Evolutionary conservation across 169 alveolate species (phyloP).

Genomic region (Eimeria acervulina): DNA sequence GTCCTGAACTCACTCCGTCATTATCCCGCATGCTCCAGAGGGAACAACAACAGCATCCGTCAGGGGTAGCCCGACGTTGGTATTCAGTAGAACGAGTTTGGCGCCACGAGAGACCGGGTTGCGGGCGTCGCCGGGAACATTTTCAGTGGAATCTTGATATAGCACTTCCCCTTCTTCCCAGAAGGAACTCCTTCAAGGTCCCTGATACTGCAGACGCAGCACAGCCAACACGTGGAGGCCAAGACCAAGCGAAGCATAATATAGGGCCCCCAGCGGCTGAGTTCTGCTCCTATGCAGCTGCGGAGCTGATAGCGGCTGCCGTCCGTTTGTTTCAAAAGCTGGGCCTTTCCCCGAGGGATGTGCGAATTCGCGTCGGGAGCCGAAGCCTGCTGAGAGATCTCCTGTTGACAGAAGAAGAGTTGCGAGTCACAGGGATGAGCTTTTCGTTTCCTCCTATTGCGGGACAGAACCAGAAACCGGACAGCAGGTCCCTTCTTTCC

Average conservation of each 20-base stretch:
- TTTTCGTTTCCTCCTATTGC: not conserved
- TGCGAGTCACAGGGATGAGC: not conserved
- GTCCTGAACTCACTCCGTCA: constrained; percentile 87
- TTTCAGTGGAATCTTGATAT: constrained; percentile 91
- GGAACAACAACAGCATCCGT: constrained; percentile 40
- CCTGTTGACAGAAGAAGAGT: constrained; percentile 48
- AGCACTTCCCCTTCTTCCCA: constrained; percentile 50
- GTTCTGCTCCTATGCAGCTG: constrained; percentile 64
- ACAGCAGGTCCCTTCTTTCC: not conserved
- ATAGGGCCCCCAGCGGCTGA: not conserved
- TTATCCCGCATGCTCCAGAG: constrained; percentile 84
- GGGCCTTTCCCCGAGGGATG: constrained; percentile 80
- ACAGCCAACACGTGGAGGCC: not conserved
- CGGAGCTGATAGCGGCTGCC: constrained; percentile 85
- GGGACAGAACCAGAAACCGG: not conserved
- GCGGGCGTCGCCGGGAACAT: constrained; percentile 88
- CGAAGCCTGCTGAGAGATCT: constrained; percentile 76
- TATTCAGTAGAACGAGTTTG: constrained; percentile 82
- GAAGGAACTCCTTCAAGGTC: not conserved
- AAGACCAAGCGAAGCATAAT: not conserved
- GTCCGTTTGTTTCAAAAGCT: constrained; percentile 78
- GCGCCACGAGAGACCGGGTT: constrained; percentile 86
- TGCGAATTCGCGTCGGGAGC: constrained; percentile 83
- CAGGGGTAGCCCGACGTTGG: constrained; percentile 83
- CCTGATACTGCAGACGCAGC: constrained; percentile 5